A percentile compares a stretch with the other conserved stretches of the same genome.
phyloP scores from a whole-genome alignment of 2,329 filamentous ascomycete genomes.

The Sodiomyces alkalinus region DNA sequence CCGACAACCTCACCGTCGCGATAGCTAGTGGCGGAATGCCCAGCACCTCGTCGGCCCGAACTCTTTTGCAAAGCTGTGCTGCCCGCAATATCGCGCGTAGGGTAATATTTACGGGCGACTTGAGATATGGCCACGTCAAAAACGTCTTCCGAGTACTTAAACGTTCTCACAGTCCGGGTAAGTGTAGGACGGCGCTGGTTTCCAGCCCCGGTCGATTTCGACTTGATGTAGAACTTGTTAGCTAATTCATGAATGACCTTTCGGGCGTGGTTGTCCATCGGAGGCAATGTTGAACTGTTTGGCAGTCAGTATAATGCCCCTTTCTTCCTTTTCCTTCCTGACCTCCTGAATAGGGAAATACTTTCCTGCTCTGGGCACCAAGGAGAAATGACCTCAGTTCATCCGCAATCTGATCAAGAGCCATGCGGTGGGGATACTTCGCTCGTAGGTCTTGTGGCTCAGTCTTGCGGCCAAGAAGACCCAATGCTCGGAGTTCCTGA shows the following conservation, averaged over 20 bases:
- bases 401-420: constrained; percentile 50
- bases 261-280: constrained; percentile 67
- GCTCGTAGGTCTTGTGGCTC: constrained; percentile 44
- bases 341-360: too few relatives aligned
- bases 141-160: constrained; percentile 39
- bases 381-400: constrained; percentile 61
- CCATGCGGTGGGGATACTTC: constrained; percentile 63
- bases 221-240: constrained; percentile 60
- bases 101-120: constrained; percentile 39
- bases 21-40: constrained; percentile 38
- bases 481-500: constrained; percentile 51
- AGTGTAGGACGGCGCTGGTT: constrained; percentile 61
- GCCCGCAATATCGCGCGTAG: constrained; percentile 27
- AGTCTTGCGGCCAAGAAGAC: constrained; percentile 44
- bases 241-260: constrained; percentile 71
- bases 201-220: constrained; percentile 66
- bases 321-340: too few relatives aligned
- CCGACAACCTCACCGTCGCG: constrained; percentile 82
- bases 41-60: too few relatives aligned
- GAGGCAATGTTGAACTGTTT: constrained; percentile 55
- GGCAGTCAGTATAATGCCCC: too few relatives aligned
- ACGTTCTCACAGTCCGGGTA: constrained; percentile 56
- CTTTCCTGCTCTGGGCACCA: constrained; percentile 19
- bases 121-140: constrained; percentile 32
- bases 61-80: too few relatives aligned